phyloP scores from a whole-genome alignment of 2,329 filamentous ascomycete genomes.

The Fusarium pseudoanthophilum region DNA sequence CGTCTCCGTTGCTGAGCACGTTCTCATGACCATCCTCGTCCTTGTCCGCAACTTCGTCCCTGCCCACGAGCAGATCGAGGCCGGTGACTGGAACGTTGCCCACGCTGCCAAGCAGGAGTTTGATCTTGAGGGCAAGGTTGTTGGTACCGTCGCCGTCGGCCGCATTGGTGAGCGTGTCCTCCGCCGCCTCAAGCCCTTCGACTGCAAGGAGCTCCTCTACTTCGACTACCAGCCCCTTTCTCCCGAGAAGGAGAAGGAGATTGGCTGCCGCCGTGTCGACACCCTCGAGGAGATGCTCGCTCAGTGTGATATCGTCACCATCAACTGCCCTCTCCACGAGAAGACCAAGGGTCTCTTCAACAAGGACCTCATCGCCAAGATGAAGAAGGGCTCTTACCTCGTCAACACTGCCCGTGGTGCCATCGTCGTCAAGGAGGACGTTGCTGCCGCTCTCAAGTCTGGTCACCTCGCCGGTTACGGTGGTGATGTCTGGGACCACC shows the following conservation, averaged over 20 bases:
- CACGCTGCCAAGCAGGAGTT: slow-evolving; percentile 98
- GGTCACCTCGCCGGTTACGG: slow-evolving; percentile 92
- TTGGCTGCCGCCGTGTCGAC: slow-evolving; percentile 90
- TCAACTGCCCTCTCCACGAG: slow-evolving; percentile 99
- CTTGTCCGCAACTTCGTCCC: slow-evolving; percentile 99
- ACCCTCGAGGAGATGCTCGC: slow-evolving; percentile 91
- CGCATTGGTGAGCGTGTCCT: slow-evolving; percentile 98
- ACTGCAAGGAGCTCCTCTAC: slow-evolving; percentile 99
- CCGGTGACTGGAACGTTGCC: slow-evolving; percentile 94
- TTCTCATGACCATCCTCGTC: slow-evolving; percentile 97
- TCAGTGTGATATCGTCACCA: slow-evolving; percentile 97
- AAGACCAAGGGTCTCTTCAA: slow-evolving; percentile 97
- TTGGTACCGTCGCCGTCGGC: slow-evolving; percentile 96
- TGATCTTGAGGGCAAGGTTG: slow-evolving; percentile 96
- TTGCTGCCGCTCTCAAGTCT: slow-evolving; percentile 89
- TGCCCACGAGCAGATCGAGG: slow-evolving; percentile 91
- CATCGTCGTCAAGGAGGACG: slow-evolving; percentile 99
- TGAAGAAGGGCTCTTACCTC: slow-evolving; percentile 98
- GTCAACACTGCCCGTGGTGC: slow-evolving; percentile 98
- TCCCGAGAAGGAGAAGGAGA: slow-evolving; percentile 90
- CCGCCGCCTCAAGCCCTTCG: slow-evolving; percentile 93
- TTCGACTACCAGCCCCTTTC: slow-evolving; percentile 97
- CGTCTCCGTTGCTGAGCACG: slow-evolving; percentile 98
- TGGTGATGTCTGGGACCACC: slow-evolving; percentile 95
- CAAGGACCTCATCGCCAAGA: slow-evolving; percentile 98